Evolutionary conservation across 768 basidiomycete species (phyloP), one percentile per base, ranked within the genome.

Genomic region (Leccinellum luteum): DNA sequence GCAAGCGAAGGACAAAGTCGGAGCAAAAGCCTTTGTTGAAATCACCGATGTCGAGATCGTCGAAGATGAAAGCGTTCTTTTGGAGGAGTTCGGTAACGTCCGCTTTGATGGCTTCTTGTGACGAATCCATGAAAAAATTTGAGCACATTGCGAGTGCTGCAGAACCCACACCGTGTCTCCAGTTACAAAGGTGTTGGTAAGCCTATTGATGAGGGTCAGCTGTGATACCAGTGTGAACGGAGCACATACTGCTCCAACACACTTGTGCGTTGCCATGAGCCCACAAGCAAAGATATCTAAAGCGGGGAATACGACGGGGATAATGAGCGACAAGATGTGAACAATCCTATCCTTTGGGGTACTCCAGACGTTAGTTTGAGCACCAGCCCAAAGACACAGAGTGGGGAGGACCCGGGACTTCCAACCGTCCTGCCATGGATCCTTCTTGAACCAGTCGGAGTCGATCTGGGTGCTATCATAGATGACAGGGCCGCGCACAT

Each of bases 161-260:
- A 1, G 44, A 54, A 23, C 43, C 52, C 4, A 54, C 21, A n/a
- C 52, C 27, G 14, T 54, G 52, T 13, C 17, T 1, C 52, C 52
- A 54, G 31, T 54, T 47, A n/a, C 52, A 45, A 2, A 54, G 52
- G 15, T n/a, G 12, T 4, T 54, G 52, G 30, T 54, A 47, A 3
- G 43, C 52, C 52, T 54, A 12, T 31, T 8, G 7, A 44, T 23
- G 12, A 7, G 27, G 6, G 15, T 53, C 28, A 41, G 25, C 2
- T 8, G 3, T n/a, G 6, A n/a, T n/a, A 41, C 38, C 0, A 41
- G 9, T 4, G 9, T 14, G 19, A 13, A 30, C 8, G 4, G 27
- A 43, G 23, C 38, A 43, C 5, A 9, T 15, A 44, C 38, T 7
- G 7, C 38, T 43, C 35, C 51, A 27, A 52, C 13, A 5, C 35